These are phyloP conservation scores for Boletus mariae DNA, from an alignment of 1,284 basidiomycete species.

Conservation along the genomic window DNA sequence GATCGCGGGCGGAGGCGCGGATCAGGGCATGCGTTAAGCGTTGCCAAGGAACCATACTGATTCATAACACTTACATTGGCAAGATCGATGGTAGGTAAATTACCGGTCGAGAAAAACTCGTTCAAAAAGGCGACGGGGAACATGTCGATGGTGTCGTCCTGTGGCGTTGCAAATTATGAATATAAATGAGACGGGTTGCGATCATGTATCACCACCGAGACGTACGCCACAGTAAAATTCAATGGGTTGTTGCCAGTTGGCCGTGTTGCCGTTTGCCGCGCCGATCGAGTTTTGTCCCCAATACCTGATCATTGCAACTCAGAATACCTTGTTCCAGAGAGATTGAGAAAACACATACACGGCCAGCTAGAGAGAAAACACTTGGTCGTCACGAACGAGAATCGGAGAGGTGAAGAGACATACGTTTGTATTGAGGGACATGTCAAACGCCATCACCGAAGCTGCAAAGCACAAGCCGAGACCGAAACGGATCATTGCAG, in stretches of 20 bases:
- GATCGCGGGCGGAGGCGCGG: not conserved
- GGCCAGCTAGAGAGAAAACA: conserved; percentile 14
- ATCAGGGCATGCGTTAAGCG: conserved; percentile 1
- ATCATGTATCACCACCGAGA: not conserved
- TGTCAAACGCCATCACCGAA: conserved; percentile 23
- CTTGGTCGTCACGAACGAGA: not conserved
- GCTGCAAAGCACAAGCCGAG: conserved; percentile 9
- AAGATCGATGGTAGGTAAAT: conserved; percentile 56
- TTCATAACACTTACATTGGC: conserved; percentile 44
- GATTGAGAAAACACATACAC: conserved; percentile 17
- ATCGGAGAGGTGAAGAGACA: not conserved
- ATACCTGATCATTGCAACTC: conserved; percentile 15
- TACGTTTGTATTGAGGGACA: conserved; percentile 23
- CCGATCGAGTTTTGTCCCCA: conserved; percentile 33
- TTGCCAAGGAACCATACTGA: not conserved
- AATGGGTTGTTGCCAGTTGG: conserved; percentile 30
- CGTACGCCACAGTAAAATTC: conserved; percentile 26
- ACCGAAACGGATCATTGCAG: conserved; percentile 15
- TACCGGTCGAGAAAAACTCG: conserved; percentile 52
- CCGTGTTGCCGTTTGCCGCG: conserved; percentile 11
- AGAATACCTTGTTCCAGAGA: not conserved
- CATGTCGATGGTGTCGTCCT: conserved; percentile 27
- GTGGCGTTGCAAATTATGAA: not conserved
- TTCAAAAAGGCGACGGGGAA: conserved; percentile 60
- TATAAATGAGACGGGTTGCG: not conserved